Evolutionary conservation across 208 protist genomes (phyloP).

Genomic region (Angomonas deanei): DNA sequence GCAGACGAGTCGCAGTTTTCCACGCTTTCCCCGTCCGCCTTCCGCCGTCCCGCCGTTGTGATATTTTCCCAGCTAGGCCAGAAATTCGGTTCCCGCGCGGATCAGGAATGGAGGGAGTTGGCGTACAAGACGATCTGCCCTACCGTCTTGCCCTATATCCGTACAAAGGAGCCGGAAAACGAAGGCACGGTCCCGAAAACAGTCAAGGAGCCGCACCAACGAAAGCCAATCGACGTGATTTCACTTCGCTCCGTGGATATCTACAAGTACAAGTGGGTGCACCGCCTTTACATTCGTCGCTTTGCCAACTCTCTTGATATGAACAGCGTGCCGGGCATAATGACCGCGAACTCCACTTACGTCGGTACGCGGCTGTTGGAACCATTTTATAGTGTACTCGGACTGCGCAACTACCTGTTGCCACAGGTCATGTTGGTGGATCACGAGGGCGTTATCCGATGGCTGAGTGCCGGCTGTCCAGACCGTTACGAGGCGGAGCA

Average conservation of each 20-base stretch:
- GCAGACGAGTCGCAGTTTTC: constrained; percentile 47
- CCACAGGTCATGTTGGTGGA: constrained; percentile 82
- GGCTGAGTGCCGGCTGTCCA: constrained; percentile 77
- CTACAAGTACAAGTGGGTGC: constrained; percentile 79
- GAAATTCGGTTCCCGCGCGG: constrained; percentile 66
- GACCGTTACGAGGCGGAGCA: constrained; percentile 59
- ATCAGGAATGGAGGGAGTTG: constrained; percentile 65
- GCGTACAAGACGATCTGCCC: constrained; percentile 72
- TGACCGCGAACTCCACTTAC: constrained; percentile 69
- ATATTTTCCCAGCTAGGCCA: constrained; percentile 84
- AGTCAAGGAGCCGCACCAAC: background rate
- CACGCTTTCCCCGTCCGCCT: constrained; percentile 34
- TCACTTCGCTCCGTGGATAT: constrained; percentile 77
- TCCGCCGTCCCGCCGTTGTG: constrained; percentile 69
- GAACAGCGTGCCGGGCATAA: constrained; percentile 12
- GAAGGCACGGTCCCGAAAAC: background rate
- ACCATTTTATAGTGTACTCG: constrained; percentile 62
- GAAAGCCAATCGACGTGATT: constrained; percentile 73
- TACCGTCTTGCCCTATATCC: constrained; percentile 34
- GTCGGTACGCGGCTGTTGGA: constrained; percentile 65
- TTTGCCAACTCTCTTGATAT: constrained; percentile 25
- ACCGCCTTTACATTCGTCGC: constrained; percentile 61
- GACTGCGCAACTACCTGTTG: constrained; percentile 78
- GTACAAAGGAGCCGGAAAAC: constrained; percentile 1
- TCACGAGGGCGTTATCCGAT: constrained; percentile 71